phyloP scores from a whole-genome alignment of 352 stramenopile genomes.

The Aphanomyces euteiches region DNA sequence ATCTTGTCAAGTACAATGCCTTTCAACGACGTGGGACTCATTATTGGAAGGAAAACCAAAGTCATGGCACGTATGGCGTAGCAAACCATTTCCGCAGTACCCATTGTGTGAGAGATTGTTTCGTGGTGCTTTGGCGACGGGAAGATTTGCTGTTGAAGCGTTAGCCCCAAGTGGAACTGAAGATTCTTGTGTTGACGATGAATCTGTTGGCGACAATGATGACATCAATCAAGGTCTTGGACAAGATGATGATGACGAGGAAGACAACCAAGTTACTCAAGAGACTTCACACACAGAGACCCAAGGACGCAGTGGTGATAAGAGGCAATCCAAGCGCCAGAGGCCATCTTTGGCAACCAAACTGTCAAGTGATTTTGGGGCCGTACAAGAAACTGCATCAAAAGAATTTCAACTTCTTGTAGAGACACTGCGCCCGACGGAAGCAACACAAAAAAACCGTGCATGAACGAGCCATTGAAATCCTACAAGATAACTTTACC shows the following conservation, averaged over 20 bases:
- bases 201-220: too few relatives aligned
- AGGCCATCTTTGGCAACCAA: not conserved
- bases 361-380: not conserved
- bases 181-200: too few relatives aligned
- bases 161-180: too few relatives aligned
- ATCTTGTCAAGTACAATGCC: not conserved
- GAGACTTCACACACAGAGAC: not conserved
- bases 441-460: not conserved
- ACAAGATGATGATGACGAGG: not conserved
- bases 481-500: not conserved
- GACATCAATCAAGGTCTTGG: not conserved
- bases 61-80: not conserved
- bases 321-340: not conserved
- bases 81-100: conserved; percentile 14
- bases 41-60: not conserved
- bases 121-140: not conserved
- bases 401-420: not conserved
- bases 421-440: not conserved
- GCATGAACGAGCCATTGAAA: not conserved
- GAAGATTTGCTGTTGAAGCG: not conserved
- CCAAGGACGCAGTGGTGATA: not conserved
- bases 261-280: not conserved
- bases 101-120: not conserved
- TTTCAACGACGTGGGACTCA: not conserved
- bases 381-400: not conserved